Percentiles rank a stretch among this genome's conserved stretches.
Evolutionary conservation across 2,329 filamentous ascomycete genomes (phyloP).

Genomic region (Colletotrichum sp.): DNA sequence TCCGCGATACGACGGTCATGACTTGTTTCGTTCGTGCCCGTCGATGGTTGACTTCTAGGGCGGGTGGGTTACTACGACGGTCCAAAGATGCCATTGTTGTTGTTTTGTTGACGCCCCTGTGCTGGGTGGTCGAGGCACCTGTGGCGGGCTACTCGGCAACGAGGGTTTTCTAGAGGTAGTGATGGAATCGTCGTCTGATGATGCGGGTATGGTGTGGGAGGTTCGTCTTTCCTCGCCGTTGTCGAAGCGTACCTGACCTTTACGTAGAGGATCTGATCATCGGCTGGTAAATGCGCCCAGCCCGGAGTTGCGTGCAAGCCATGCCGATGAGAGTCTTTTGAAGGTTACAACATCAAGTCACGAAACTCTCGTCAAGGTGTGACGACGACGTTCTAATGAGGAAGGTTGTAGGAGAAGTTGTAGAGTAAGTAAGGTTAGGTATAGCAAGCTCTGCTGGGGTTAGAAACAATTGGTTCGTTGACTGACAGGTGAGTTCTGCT

Average conservation of each 20-base stretch:
- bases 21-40: background rate
- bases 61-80: background rate
- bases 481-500: background rate
- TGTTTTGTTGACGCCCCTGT: background rate
- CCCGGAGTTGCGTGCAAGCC: background rate
- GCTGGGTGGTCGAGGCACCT: background rate
- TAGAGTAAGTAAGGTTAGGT: background rate
- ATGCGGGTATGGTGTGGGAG: background rate
- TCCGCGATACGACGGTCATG: background rate
- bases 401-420: background rate
- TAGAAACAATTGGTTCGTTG: background rate
- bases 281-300: background rate
- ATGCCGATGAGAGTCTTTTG: background rate
- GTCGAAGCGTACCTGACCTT: background rate
- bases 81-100: background rate
- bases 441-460: background rate
- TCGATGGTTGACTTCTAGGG: background rate
- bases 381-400: background rate
- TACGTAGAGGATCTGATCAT: background rate
- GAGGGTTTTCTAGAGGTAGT: background rate
- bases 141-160: background rate
- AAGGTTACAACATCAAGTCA: background rate
- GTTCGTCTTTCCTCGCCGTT: background rate
- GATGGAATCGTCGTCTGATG: background rate
- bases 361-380: background rate